phyloP scores from a whole-genome alignment of 202 grass and related monocot species.

The Schoenoplectus tabernaemontani region DNA sequence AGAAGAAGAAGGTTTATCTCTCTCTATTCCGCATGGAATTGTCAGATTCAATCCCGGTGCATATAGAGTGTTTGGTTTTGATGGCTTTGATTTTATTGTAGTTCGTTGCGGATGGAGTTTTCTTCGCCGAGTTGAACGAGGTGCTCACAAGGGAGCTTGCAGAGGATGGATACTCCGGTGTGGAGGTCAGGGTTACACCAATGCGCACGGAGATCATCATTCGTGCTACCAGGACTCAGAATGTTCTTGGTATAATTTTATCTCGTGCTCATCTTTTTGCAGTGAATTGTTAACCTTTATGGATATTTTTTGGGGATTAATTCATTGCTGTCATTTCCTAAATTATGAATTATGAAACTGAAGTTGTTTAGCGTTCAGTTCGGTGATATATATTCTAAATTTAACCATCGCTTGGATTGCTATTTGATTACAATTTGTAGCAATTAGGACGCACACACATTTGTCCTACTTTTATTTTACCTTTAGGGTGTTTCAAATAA shows the following conservation, averaged over 20 bases:
- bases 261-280: too few relatives aligned
- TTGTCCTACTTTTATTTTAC: background rate
- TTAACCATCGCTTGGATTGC: background rate
- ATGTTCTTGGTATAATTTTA: conserved; percentile 53
- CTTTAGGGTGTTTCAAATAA: background rate
- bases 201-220: conserved; percentile 93
- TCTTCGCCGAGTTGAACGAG: conserved; percentile 85
- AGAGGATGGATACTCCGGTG: conserved; percentile 74
- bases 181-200: conserved; percentile 72
- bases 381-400: too few relatives aligned
- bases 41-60: background rate
- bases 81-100: background rate
- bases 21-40: background rate
- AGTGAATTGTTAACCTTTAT: too few relatives aligned
- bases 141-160: conserved; percentile 72
- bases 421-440: background rate
- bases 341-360: too few relatives aligned
- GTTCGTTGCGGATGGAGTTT: conserved; percentile 87
- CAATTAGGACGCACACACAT: background rate
- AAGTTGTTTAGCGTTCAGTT: too few relatives aligned
- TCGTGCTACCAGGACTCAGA: conserved; percentile 68
- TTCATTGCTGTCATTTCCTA: too few relatives aligned
- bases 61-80: background rate
- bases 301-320: too few relatives aligned
- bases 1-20: conserved; percentile 99